A percentile compares a stretch with the other conserved stretches of the same genome.
phyloP scores from a whole-genome alignment of 331 rosid genomes.

The Stylosanthes scabra region DNA sequence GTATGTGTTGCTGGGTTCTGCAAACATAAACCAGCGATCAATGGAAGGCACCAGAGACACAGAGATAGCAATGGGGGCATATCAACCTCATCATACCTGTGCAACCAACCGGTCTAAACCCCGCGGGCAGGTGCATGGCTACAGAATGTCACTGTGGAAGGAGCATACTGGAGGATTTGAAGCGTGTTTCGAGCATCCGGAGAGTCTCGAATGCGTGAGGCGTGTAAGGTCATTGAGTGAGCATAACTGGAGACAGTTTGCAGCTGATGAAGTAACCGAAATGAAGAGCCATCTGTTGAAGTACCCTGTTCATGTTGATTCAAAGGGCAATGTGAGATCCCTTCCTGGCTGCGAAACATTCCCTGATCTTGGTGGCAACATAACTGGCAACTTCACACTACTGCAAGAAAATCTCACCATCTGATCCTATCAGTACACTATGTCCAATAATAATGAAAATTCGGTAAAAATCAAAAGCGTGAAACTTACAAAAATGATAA shows the following conservation, averaged over 20 bases:
- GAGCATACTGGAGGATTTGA: conserved; percentile 78
- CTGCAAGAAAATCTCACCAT: conserved; percentile 86
- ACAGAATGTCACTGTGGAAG: conserved; percentile 89
- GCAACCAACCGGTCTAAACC: conserved; percentile 61
- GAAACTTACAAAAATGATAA: no score
- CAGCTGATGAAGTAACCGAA: conserved; percentile 65
- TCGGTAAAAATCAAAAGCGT: no score
- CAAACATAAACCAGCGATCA: conserved; percentile 88
- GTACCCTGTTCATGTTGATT: conserved; percentile 80
- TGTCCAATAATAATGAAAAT: no score
- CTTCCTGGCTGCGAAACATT: conserved; percentile 65
- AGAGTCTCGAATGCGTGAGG: conserved; percentile 76
- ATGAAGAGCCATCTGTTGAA: conserved; percentile 80
- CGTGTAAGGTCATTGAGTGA: conserved; percentile 64
- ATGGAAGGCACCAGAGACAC: conserved; percentile 96
- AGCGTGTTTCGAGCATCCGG: conserved; percentile 68
- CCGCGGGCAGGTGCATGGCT: conserved; percentile 72
- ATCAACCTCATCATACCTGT: conserved; percentile 81
- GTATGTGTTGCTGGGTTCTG: conserved; percentile 85
- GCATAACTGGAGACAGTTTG: conserved; percentile 80
- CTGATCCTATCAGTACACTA: conserved; percentile 32
- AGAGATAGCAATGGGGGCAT: conserved; percentile 96
- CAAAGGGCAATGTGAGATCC: conserved; percentile 61
- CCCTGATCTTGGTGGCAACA: conserved; percentile 85
- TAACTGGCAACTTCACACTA: conserved; percentile 56